Evolutionary conservation across 306 rosid genomes (phyloP).

Genomic region (Begonia fuchsioides): DNA sequence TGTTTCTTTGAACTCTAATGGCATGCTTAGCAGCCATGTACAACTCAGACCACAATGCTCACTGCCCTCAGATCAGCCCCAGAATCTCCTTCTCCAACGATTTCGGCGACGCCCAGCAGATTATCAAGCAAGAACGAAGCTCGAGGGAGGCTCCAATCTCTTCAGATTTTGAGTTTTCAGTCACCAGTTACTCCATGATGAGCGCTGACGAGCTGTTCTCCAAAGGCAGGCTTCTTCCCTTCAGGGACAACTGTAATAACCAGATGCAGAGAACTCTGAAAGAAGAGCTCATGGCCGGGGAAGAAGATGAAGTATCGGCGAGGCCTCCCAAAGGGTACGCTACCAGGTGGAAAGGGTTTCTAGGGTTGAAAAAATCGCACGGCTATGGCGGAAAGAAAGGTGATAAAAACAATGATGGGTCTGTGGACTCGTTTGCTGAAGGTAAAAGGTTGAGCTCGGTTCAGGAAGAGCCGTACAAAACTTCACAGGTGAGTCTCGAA

Average conservation of each 20-base stretch:
- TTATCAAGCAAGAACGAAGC: slow-evolving; percentile 29
- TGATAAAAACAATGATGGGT: slow-evolving; percentile 4
- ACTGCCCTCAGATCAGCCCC: slow-evolving; percentile 65
- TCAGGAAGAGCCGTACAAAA: not conserved
- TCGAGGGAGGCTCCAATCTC: slow-evolving; percentile 22
- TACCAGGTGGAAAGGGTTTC: slow-evolving; percentile 65
- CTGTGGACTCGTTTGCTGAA: not conserved
- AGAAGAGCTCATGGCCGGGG: slow-evolving; percentile 52
- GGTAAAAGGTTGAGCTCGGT: not conserved
- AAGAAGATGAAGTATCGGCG: slow-evolving; percentile 19
- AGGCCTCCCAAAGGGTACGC: slow-evolving; percentile 55
- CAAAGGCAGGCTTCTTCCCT: slow-evolving; percentile 71
- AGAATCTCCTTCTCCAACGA: slow-evolving; percentile 90
- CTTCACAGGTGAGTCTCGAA: not conserved
- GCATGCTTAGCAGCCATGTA: slow-evolving; percentile 80
- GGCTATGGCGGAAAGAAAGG: slow-evolving; percentile 39
- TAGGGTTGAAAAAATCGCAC: slow-evolving; percentile 58
- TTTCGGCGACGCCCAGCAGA: slow-evolving; percentile 48
- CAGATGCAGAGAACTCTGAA: slow-evolving; percentile 56
- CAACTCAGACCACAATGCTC: slow-evolving; percentile 45
- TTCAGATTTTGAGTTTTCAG: slow-evolving; percentile 79
- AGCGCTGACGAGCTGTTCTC: slow-evolving; percentile 90
- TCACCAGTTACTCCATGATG: slow-evolving; percentile 56
- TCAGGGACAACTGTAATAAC: slow-evolving; percentile 31
- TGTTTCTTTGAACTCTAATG: slow-evolving; percentile 19